These are phyloP conservation scores for Cyberlindnera misumaiensis DNA, from an alignment of 805 yeast genomes.

Conservation along the genomic window DNA sequence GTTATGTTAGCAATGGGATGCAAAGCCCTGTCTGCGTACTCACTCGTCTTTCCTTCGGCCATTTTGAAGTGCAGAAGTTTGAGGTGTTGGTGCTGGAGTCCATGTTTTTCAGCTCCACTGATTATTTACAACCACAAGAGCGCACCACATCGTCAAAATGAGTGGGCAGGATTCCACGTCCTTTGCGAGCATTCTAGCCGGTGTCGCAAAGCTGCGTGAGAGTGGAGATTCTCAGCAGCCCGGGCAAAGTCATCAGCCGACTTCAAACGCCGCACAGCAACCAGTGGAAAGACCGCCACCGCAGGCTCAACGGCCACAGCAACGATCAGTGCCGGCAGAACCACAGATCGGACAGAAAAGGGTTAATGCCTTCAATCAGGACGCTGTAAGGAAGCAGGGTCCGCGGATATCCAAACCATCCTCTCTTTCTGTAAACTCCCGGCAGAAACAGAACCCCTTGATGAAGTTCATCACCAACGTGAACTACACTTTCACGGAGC, in stretches of 20 bases:
- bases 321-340: constrained; percentile 1
- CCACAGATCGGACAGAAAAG: constrained; percentile 11
- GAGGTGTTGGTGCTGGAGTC: too few relatives aligned
- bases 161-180: constrained; percentile 43
- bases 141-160: too few relatives aligned
- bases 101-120: too few relatives aligned
- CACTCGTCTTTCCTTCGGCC: constrained; percentile 11
- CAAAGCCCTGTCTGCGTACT: neutral
- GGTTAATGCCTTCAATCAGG: constrained; percentile 20
- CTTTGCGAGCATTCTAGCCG: constrained; percentile 63
- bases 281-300: constrained; percentile 1
- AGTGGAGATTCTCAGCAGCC: constrained; percentile 12
- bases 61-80: too few relatives aligned
- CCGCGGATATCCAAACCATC: constrained; percentile 13
- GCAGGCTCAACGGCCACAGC: neutral
- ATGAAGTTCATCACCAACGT: constrained; percentile 46
- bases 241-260: constrained; percentile 5
- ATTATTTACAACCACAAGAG: too few relatives aligned
- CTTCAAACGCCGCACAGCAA: neutral
- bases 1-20: neutral
- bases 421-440: constrained; percentile 49
- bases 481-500: constrained; percentile 44
- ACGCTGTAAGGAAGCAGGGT: constrained; percentile 7
- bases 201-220: constrained; percentile 46
- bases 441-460: constrained; percentile 71